Conservation (phyloP, 306 rosid genomes). For the Spatholobus suberectus region DNA sequence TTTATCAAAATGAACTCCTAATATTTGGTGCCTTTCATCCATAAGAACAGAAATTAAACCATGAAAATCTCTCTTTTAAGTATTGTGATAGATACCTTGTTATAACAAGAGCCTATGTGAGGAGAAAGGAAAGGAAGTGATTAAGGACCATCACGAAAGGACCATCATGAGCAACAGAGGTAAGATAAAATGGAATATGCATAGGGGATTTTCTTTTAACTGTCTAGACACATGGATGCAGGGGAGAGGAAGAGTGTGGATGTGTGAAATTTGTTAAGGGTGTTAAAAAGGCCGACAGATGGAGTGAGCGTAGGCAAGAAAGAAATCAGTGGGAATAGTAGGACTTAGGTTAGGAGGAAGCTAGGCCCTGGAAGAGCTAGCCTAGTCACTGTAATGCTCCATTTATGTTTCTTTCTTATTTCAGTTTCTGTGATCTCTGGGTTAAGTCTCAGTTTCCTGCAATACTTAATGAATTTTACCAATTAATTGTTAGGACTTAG, state of each 20-base stretch:
- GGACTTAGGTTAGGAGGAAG: neutral
- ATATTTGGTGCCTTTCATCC: conserved; percentile 6
- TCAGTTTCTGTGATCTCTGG: neutral
- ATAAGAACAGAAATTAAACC: neutral
- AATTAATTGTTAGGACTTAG: neutral
- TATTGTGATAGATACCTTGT: neutral
- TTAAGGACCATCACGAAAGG: too few relatives aligned
- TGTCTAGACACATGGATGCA: neutral
- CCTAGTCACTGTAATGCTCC: neutral
- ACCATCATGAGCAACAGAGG: neutral
- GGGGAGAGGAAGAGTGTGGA: neutral
- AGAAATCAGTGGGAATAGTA: neutral
- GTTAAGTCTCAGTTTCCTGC: neutral
- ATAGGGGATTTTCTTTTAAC: neutral
- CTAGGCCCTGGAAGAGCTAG: neutral
- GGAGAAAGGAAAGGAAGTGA: neutral
- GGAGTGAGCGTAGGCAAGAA: neutral
- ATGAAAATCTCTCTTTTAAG: neutral
- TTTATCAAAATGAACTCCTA: neutral
- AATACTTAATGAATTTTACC: neutral
- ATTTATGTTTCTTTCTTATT: neutral
- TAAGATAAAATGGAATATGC: neutral
- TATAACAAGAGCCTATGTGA: neutral
- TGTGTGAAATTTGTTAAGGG: neutral
- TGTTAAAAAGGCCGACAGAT: neutral